Evolutionary conservation across 108 stramenopile species (phyloP).

Genomic region (Nannochloropsis salina): DNA sequence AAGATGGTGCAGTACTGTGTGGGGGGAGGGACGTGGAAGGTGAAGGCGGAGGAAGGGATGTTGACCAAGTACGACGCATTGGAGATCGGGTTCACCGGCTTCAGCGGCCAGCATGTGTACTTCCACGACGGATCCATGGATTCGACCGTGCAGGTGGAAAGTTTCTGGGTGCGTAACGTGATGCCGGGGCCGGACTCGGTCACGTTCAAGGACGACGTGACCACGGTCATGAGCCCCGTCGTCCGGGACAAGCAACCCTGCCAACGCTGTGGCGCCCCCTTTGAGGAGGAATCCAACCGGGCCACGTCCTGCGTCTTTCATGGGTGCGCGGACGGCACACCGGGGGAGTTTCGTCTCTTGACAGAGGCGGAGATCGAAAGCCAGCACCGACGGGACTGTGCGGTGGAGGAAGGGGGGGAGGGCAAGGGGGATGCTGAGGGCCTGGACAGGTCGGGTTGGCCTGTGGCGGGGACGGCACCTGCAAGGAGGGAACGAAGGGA

Average conservation of each 20-base stretch:
- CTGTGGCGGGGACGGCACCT: not conserved
- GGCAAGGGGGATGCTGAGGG: not conserved
- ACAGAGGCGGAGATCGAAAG: not conserved
- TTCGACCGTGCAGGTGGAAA: not conserved
- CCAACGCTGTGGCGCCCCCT: not conserved
- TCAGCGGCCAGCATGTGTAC: conserved; percentile 17
- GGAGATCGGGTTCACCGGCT: not conserved
- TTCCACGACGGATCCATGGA: not conserved
- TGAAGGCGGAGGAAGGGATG: not conserved
- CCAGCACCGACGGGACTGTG: not conserved
- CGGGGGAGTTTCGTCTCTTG: not conserved
- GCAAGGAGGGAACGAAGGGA: too few relatives aligned
- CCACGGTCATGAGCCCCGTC: not conserved
- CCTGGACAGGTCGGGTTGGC: not conserved
- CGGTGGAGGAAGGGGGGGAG: not conserved
- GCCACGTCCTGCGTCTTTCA: not conserved
- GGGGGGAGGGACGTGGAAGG: not conserved
- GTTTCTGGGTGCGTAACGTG: conserved; percentile 4
- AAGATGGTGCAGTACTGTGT: conserved; percentile 18
- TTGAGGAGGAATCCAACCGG: not conserved
- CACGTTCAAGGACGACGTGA: not conserved
- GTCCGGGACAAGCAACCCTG: conserved; percentile 4
- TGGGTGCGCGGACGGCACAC: not conserved
- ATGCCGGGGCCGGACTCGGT: not conserved
- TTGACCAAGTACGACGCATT: not conserved